Base-by-base conservation (phyloP, 139 green algal genomes). In the Closterium sp. region DNA sequence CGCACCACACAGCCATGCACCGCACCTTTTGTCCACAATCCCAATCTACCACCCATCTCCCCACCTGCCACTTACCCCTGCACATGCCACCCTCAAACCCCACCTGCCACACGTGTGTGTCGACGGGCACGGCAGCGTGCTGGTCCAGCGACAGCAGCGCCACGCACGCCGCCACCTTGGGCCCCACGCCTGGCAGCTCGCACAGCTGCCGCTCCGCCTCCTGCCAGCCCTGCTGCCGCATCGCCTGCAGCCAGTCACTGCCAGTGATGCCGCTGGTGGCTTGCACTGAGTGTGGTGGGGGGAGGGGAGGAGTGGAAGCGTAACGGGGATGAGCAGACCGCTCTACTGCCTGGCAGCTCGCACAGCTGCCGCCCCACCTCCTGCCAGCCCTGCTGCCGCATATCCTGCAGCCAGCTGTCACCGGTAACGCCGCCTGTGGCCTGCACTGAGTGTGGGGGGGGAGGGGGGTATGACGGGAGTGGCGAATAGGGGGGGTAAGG, bases 81-180 rank as follows among this genome's bases (percentile, higher is more conserved):
- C n/a, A n/a, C n/a, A n/a, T n/a, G n/a, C n/a, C n/a, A n/a, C n/a
- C n/a, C 33, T 88, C 33, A 88, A 88, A 16, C 16, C 33, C 16
- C 32, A 99, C 92, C 90, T 96, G 91, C 97, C 97, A 98, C n/a
- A 99, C 98, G 94, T 99, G 97, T 10, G 97, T 98, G 96, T 99
- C 98, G 34, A 99, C 97, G 8, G 98, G 97, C 33, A 99, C 97
- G 1, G 96, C 96, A 9, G 94, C 92, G 84, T 97, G 95, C 93
- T 99, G 98, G 95, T 99, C 97, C 31, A 99, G 91, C 1, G 95
- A 96, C 93, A 99, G 99, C n/a, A 99, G 96, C 69, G 92, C 96
- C 35, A 98, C 90, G 87, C 93, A 95, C 35, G 89, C 89, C 2
- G 90, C 89, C 35, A 92, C 91, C 34, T 99, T 99, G 19, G 97